Base-by-base conservation (phyloP, 2,329 filamentous ascomycete species). In the Colletotrichum salicis region DNA sequence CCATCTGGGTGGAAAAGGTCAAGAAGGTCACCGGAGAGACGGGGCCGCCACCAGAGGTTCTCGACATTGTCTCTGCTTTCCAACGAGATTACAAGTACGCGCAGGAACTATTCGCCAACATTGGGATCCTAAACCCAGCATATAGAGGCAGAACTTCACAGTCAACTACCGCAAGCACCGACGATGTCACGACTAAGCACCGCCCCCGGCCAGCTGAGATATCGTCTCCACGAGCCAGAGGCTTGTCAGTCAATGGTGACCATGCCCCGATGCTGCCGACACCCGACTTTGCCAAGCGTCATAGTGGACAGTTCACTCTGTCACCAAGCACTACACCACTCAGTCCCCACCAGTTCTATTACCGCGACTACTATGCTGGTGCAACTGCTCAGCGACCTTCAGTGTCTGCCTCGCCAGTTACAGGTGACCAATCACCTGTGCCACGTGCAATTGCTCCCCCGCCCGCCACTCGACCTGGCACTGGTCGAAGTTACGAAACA, bases 1-100 rank as follows among this genome's bases (percentile, higher is more conserved):
- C 87, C 67, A 91, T 94, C 51, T 95, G 95, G 90, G 92, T 93
- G 76, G 92, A 93, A 76, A 97, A 97, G 84, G 89, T 98, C 73
- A 91, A 90, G 75, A 88, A 89, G 10, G 89, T 96, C 2, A 86
- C 98, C 5, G 90, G 91, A 41, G 90, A 93, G 64, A 86, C 86
- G 59, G 83, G 86, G 13, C 85, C 92, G 61, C 88, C 91, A 8
- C 90, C 91, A 15, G 91, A 94, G 63, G 80, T 95, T 22, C 83
- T 89, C 54, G 91, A 96, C 57, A 93, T 98, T 65, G 86, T 95
- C 71, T 88, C 89, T 51, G 89, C 92, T 12, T 98, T 97, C 86
- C 88, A 91, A 63, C 89, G 89, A 19, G 95, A 97, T 77, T 96
- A 93, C 80, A 90, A 89, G 29, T 92, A 92, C 76, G 89, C 93